Evolutionary conservation across 164 flowering plant species (phyloP), one percentile per base, ranked within the genome.

Genomic region (Piper betle): DNA sequence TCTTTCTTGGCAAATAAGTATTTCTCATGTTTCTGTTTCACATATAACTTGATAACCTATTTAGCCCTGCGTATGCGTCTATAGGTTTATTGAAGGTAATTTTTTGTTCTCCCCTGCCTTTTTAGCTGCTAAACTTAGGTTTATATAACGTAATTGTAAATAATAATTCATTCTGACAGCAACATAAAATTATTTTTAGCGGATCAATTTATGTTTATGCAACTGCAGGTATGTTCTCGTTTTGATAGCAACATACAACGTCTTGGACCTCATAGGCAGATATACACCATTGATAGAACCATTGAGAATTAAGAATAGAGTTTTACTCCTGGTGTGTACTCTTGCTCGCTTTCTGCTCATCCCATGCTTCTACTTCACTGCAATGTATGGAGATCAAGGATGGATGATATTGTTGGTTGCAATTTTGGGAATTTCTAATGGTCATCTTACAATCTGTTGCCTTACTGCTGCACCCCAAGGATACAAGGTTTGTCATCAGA

Each of bases 321-420:
- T 60, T 66, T 78, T 78, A 5, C 68, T 85, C 25, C 62, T 72
- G 72, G 39, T 71, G 4, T 79, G 78, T 0, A 52, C 65, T 55
- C 52, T 83, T n/a, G 40, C 72, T 9, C 85, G 97, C 3, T 82
- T 83, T 66, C 43, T 84, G 15, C 73, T 87, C 62, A 59, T 89
- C 54, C 95, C 95, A 13, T 83, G 85, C 52, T 89, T 89, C 76
- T 89, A 86, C 54, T 82, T 85, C 74, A 85, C 91, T 0, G 85
- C 91, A 18, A 83, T 81, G 60, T 83, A 83, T 58, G 91, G 79
- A 37, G 82, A 78, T 59, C 86, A 83, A 40, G 88, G 88, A 9
- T 81, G 81, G 82, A 81, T 85, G 91, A 76, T 85, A 57, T 13
- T 79, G 71, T 80, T 85, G 48, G 64, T 59, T 12, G 78, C 87